phyloP scores from a whole-genome alignment of 257 asterid genomes.

The Penstemon newberryi region DNA sequence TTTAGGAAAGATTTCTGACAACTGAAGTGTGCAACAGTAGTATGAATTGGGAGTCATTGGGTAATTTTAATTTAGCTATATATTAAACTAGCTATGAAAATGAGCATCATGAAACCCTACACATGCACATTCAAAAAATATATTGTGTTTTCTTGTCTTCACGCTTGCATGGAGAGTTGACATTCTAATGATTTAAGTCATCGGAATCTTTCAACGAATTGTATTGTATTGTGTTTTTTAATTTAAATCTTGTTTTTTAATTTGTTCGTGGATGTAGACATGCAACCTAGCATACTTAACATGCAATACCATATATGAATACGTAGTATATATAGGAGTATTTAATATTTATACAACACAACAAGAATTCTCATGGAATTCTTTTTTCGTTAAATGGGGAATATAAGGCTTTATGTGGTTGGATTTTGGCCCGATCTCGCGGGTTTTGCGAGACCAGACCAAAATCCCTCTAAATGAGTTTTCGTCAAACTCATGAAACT shows the following conservation, averaged over 20 bases:
- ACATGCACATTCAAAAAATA: neutral
- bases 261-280: slow-evolving; percentile 39
- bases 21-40: slow-evolving; percentile 6
- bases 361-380: too few relatives aligned
- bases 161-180: slow-evolving; percentile 53
- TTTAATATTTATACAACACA: too few relatives aligned
- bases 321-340: too few relatives aligned
- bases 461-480: too few relatives aligned
- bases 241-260: neutral
- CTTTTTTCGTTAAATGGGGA: too few relatives aligned
- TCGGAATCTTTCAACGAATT: slow-evolving; percentile 41
- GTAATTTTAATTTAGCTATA: neutral
- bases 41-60: slow-evolving; percentile 22
- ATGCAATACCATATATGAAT: too few relatives aligned
- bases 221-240: slow-evolving; percentile 4
- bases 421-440: too few relatives aligned
- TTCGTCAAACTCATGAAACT: too few relatives aligned
- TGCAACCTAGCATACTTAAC: slow-evolving; percentile 39
- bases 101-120: slow-evolving; percentile 28
- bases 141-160: slow-evolving; percentile 41
- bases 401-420: too few relatives aligned
- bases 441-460: too few relatives aligned
- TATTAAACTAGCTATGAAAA: neutral
- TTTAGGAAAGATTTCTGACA: neutral
- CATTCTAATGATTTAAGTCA: slow-evolving; percentile 38